phyloP scores from a whole-genome alignment of 2,329 filamentous ascomycete species.

The Dactylonectria macrodidyma region DNA sequence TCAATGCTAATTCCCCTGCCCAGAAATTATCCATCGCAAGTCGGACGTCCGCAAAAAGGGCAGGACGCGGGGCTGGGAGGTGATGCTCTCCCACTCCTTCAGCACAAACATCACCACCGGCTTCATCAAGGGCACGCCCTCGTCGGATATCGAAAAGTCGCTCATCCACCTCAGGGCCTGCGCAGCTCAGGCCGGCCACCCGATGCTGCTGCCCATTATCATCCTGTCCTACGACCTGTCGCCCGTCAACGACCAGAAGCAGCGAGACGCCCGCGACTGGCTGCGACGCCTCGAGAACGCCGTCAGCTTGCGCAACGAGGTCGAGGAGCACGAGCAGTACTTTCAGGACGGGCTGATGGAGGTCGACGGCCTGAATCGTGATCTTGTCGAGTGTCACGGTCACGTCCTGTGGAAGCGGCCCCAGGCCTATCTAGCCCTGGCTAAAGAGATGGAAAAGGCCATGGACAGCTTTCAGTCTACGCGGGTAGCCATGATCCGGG shows the following conservation, averaged over 20 bases:
- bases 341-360: constrained; percentile 68
- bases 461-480: constrained; percentile 61
- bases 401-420: constrained; percentile 76
- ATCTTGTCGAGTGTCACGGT: constrained; percentile 75
- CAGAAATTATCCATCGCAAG: constrained; percentile 75
- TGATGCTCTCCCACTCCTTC: constrained; percentile 73
- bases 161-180: constrained; percentile 67
- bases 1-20: neutral
- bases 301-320: constrained; percentile 72
- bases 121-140: constrained; percentile 73
- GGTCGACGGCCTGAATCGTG: constrained; percentile 72
- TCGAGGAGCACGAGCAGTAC: constrained; percentile 69
- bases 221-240: constrained; percentile 72
- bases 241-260: constrained; percentile 70
- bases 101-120: constrained; percentile 70
- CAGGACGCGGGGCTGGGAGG: constrained; percentile 74
- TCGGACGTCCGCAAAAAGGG: constrained; percentile 77
- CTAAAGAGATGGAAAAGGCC: constrained; percentile 63
- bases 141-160: constrained; percentile 66
- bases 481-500: constrained; percentile 40
- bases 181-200: constrained; percentile 67
- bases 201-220: constrained; percentile 71
- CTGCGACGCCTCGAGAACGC: constrained; percentile 73
- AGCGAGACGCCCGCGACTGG: constrained; percentile 75
- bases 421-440: constrained; percentile 71